Conservation (phyloP, 2,329 filamentous ascomycete species). For the Penicillium sp. region DNA sequence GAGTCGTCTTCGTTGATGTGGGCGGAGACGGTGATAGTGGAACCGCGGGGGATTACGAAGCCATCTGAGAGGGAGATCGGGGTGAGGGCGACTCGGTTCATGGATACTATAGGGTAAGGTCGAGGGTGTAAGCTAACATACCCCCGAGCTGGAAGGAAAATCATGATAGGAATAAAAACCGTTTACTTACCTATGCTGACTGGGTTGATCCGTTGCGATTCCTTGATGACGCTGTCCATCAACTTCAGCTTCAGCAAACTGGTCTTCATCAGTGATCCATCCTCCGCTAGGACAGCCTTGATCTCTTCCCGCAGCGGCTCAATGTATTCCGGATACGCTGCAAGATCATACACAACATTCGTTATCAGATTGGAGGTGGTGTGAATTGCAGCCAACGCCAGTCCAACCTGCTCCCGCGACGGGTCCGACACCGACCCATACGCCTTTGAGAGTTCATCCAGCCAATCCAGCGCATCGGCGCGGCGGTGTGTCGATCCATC, state of each 20-base stretch:
- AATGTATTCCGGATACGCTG: slow-evolving; percentile 54
- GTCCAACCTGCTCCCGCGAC: slow-evolving; percentile 26
- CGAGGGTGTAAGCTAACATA: background rate
- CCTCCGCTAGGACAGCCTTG: slow-evolving; percentile 43
- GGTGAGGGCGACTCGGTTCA: slow-evolving; percentile 29
- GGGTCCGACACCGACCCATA: slow-evolving; percentile 17
- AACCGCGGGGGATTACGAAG: slow-evolving; percentile 33
- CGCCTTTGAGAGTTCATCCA: slow-evolving; percentile 20
- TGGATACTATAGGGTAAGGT: slow-evolving; percentile 18
- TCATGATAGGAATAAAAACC: background rate
- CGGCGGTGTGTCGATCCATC: slow-evolving; percentile 17
- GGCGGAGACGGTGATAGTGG: slow-evolving; percentile 27
- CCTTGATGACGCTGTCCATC: slow-evolving; percentile 41
- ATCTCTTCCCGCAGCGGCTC: slow-evolving; percentile 57
- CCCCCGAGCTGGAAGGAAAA: background rate
- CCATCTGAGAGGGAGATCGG: slow-evolving; percentile 34
- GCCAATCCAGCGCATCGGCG: slow-evolving; percentile 35
- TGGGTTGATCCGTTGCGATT: slow-evolving; percentile 34
- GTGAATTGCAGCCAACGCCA: slow-evolving; percentile 38
- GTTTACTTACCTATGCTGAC: slow-evolving; percentile 27
- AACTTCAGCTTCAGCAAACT: slow-evolving; percentile 37
- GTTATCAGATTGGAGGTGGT: slow-evolving; percentile 42
- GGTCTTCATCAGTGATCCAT: slow-evolving; percentile 40
- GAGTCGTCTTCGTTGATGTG: slow-evolving; percentile 32
- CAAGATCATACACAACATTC: slow-evolving; percentile 57